Percentiles rank a stretch among this genome's conserved stretches.
Evolutionary conservation across 352 stramenopile genomes (phyloP).

Genomic region (Globisporangium heterothallicum): DNA sequence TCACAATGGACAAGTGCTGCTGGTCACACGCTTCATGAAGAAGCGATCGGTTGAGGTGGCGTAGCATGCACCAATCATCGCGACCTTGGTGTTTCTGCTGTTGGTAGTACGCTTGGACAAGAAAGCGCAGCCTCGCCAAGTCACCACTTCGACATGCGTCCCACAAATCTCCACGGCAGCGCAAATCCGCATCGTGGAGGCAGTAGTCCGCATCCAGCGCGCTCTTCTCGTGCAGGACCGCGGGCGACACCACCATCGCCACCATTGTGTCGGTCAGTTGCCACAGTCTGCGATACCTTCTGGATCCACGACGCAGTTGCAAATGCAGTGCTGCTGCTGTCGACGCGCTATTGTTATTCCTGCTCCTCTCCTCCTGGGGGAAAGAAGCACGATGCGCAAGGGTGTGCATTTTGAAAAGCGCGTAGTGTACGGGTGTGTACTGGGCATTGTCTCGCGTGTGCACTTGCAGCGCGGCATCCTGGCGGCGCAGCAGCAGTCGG

Average conservation of each 20-base stretch:
- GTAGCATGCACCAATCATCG: slow-evolving; percentile 11
- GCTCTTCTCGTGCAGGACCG: no score
- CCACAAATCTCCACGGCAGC: slow-evolving; percentile 44
- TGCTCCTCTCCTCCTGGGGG: no score
- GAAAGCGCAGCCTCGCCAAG: slow-evolving; percentile 26
- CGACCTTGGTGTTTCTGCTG: neutral
- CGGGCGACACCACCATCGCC: neutral
- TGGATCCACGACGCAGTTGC: neutral
- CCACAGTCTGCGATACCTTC: slow-evolving; percentile 19
- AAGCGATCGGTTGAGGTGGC: slow-evolving; percentile 29
- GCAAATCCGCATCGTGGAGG: slow-evolving; percentile 22
- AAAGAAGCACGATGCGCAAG: slow-evolving; percentile 18
- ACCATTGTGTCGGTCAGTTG: slow-evolving; percentile 33
- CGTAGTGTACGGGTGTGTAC: slow-evolving; percentile 39
- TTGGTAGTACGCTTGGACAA: slow-evolving; percentile 24
- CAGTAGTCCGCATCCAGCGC: neutral
- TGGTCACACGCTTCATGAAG: slow-evolving; percentile 53
- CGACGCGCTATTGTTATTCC: no score
- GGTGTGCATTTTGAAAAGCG: slow-evolving; percentile 34
- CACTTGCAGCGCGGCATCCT: slow-evolving; percentile 36
- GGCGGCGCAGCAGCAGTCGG: slow-evolving; percentile 24
- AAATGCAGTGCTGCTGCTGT: slow-evolving; percentile 1
- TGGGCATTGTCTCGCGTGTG: slow-evolving; percentile 31
- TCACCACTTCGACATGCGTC: slow-evolving; percentile 37
- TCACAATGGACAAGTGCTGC: slow-evolving; percentile 17